phyloP scores from a whole-genome alignment of 441 rosid species.

The Melastoma candidum region DNA sequence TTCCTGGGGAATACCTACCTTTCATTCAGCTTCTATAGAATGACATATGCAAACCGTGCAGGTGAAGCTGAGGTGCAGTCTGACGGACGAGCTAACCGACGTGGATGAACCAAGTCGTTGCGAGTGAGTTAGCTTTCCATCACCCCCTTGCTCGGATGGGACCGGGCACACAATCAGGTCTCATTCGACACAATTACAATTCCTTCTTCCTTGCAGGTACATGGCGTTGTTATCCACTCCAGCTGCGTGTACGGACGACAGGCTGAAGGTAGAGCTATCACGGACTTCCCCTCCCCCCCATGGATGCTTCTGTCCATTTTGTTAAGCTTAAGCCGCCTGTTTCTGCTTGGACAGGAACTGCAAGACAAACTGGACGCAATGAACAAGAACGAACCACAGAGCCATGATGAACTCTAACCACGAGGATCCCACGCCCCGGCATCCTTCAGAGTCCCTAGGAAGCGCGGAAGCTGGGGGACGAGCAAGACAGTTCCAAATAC shows the following conservation, averaged over 20 bases:
- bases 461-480: no score
- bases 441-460: neutral
- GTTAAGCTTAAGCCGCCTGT: no score
- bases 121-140: slow-evolving; percentile 48
- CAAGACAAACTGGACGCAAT: slow-evolving; percentile 55
- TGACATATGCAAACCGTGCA: slow-evolving; percentile 16
- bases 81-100: slow-evolving; percentile 67
- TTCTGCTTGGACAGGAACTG: slow-evolving; percentile 38
- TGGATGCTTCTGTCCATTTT: neutral
- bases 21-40: neutral
- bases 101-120: slow-evolving; percentile 98
- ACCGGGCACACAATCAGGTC: neutral
- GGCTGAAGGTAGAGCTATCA: slow-evolving; percentile 44
- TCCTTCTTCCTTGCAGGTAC: slow-evolving; percentile 37
- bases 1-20: neutral
- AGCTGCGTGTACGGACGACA: slow-evolving; percentile 65
- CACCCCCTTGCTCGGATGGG: neutral
- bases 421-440: no score
- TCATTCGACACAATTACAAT: slow-evolving; percentile 4
- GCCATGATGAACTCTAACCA: slow-evolving; percentile 62
- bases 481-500: no score
- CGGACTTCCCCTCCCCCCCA: neutral
- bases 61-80: slow-evolving; percentile 83
- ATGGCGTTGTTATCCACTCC: slow-evolving; percentile 69
- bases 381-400: slow-evolving; percentile 50